Evolutionary conservation across 345 rosid species (phyloP), one percentile per base, ranked within the genome.

Genomic region (Mallotus nudiflorus): DNA sequence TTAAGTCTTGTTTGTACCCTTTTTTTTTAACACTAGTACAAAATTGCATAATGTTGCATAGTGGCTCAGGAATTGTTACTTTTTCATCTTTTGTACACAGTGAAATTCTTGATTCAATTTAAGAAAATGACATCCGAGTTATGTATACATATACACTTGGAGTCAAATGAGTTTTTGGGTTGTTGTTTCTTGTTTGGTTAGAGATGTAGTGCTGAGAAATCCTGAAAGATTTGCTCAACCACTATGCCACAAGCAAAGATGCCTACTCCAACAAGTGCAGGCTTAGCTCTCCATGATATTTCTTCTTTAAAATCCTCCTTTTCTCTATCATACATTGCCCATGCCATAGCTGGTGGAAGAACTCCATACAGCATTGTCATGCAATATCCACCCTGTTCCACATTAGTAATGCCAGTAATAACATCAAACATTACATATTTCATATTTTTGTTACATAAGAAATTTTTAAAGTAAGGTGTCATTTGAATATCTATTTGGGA

Each of bases 321-420:
- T 60, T 78, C 69, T 63, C 40, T 72, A 33, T 62, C 58, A 19
- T 69, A 65, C 83, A 79, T 70, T 9, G 87, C 83, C 91, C 85
- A 88, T 27, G 89, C 89, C 93, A 88, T 88, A 14, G 84, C 86
- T 8, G 91, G 88, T n/a, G 89, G 90, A 15, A 88, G 89, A 71
- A 88, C 77, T 67, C 89, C 93, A 68, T 83, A 85, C 53, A 86
- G 78, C 83, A 85, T 63, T 1, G 87, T 85, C 93, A 88, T 86
- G 42, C 93, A 82, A 69, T 88, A 86, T 18, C 93, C 91, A 27
- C 90, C 93, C 93, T 85, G 75, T 66, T 51, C 31, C 67, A 52
- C 10, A 68, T 33, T 73, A 20, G 29, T 56, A 29, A 6, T 8
- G 2, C 54, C 57, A 55, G 12, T 11, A 27, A n/a, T 62, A 22